Evolutionary conservation across 192 early-diverging fungal species (phyloP).

Genomic region (Coemansia sp.): DNA sequence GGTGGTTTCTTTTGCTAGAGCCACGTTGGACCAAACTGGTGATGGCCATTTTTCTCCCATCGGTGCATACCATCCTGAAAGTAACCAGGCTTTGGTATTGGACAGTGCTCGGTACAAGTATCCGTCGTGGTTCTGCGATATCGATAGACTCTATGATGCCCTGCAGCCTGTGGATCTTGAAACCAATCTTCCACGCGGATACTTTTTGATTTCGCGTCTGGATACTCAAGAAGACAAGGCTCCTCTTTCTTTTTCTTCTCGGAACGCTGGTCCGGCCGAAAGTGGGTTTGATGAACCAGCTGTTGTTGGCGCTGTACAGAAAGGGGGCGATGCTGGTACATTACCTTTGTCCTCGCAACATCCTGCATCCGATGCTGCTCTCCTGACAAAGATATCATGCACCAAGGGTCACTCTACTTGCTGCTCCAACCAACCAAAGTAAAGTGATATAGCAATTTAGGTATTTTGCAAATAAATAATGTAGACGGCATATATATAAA

Average conservation of each 20-base stretch:
- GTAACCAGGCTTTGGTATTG: constrained; percentile 73
- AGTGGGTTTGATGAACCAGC: too few relatives aligned
- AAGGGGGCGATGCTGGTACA: too few relatives aligned
- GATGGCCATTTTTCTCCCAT: constrained; percentile 95
- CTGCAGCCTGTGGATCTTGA: constrained; percentile 78
- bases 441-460: too few relatives aligned
- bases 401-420: constrained; percentile 10
- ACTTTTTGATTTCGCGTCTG: constrained; percentile 66
- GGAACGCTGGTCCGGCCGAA: too few relatives aligned
- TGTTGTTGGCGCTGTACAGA: too few relatives aligned
- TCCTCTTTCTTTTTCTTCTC: neutral
- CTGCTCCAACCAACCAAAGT: constrained; percentile 28
- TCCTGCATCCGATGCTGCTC: too few relatives aligned
- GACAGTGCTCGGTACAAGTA: constrained; percentile 93
- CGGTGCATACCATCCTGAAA: constrained; percentile 72
- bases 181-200: constrained; percentile 79
- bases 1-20: constrained; percentile 83
- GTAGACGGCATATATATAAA: too few relatives aligned
- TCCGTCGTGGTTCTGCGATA: constrained; percentile 79
- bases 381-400: constrained; percentile 33
- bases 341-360: too few relatives aligned
- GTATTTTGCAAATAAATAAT: too few relatives aligned
- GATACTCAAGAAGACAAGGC: constrained; percentile 11
- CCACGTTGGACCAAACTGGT: constrained; percentile 78
- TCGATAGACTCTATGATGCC: constrained; percentile 71